Evolutionary conservation across 495 filamentous ascomycete species (phyloP), one percentile per base, ranked within the genome.

Genomic region (Cudoniella acicularis): DNA sequence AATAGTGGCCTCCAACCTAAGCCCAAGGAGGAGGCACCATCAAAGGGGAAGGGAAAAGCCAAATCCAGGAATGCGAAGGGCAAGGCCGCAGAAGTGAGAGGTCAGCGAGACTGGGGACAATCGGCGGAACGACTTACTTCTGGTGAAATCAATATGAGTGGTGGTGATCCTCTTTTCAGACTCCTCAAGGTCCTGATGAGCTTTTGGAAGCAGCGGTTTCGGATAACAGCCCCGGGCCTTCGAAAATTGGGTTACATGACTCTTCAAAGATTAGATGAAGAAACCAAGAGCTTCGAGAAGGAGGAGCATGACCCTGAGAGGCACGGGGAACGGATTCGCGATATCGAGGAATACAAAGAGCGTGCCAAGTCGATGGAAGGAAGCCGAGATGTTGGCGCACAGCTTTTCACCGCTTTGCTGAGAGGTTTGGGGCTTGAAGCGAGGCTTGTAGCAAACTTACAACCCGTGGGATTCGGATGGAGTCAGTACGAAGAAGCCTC

Each of bases 401-500:
- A 96, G 69, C 81, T 99, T 0, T 98, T 99, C 61, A 94, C 91
- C 0, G 90, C 91, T 8, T 72, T 99, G 21, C 69, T 97, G n/a
- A 79, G 95, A 57, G 92, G 85, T 2, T 65, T 99, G 17, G 88
- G 87, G 0, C 74, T 96, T 11, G 90, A 96, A 59, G 83, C 88
- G 18, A 78, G 91, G 42, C 74, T 98, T 64, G 85, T 97, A 10
- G 85, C 86, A 13, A 96, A 82, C 69, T 71, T 99, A 10, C 94
- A 98, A 61, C 87, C 94, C 16, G 69, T 91, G 0, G 94, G 95
- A 1, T 96, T 96, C 70, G 92, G 92, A 1, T 97, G 90, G 84
- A 92, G 86, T 51, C 93, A 92, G 67, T 74, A 78, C 17, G 94
- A 98, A 70, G 87, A 91, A 66, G 82, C 81, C 61, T 56, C 61